Base-by-base conservation (phyloP, 306 rosid genomes). In the Pachyrhizus erosus region DNA sequence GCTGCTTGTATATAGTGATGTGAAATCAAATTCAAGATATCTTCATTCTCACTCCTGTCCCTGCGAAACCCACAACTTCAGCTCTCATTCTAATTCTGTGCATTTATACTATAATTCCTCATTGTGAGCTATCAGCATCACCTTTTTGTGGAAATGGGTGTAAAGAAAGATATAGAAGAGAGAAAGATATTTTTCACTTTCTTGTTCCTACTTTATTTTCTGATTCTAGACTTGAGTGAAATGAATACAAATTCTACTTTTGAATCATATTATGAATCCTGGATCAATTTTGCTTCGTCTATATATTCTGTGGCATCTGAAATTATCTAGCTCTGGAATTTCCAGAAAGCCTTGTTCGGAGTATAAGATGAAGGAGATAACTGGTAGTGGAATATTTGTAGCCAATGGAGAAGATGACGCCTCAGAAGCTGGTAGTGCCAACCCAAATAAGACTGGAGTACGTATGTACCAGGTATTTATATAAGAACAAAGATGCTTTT, bases 341-440 rank as follows among this genome's bases (percentile, higher is more conserved):
- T 80, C 57, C 89, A 96, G 99, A 84, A 96, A 93, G 78, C 99
- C 99, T 42, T 91, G 97, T 84, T 96, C 99, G 0, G 96, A 91
- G 55, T 87, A 89, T 86, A 96, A 96, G 88, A 92, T 93, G 99
- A 96, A 93, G 87, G 99, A 96, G 91, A 96, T 96, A 84, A 93
- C 98, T 67, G 99, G 99, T 26, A 96, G 99, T 82, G 99, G 99
- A 70, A 96, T 96, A 77, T 96, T 96, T 72, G 90, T 84, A 27
- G 87, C 78, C 37, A 86, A 89, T 15, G 97, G 86, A 69, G 98
- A 90, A 78, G 71, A 81, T 64, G 97, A 96, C 9, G 74, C 79
- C 15, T 18, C 71, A 24, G 98, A 96, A 82, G 73, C 89, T 73
- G 96, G 87, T 75, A 85, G 85, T 86, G 90, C 91, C 48, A 87